Percentiles rank a stretch among this genome's conserved stretches.
Evolutionary conservation across 2,329 filamentous ascomycete genomes (phyloP).

Genomic region (Pseudocercospora fijiensis): DNA sequence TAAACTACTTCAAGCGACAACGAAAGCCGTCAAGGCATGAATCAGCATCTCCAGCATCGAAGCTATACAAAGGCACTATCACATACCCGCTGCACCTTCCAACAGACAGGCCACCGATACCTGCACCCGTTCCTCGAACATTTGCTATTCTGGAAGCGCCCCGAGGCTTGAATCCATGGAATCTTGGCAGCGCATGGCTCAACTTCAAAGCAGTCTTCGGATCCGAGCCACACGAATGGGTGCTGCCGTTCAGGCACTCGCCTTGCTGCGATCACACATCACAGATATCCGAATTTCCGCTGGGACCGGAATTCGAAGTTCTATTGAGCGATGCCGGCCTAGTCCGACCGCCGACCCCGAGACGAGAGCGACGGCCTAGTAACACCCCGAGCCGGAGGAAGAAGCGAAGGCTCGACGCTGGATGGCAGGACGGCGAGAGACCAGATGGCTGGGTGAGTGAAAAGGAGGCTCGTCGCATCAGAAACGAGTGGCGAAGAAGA

Average conservation of each 20-base stretch:
- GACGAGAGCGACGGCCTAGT: slow-evolving; percentile 16
- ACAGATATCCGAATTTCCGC: slow-evolving; percentile 36
- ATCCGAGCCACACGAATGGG: slow-evolving; percentile 67
- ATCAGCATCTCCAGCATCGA: slow-evolving; percentile 16
- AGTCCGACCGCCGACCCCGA: slow-evolving; percentile 21
- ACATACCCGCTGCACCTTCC: slow-evolving; percentile 57
- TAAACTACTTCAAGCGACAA: slow-evolving; percentile 34
- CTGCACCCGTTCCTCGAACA: slow-evolving; percentile 49
- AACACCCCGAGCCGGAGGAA: slow-evolving; percentile 19
- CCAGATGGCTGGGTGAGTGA: slow-evolving; percentile 37
- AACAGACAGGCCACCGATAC: slow-evolving; percentile 38
- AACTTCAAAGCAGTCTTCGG: slow-evolving; percentile 86
- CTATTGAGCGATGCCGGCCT: slow-evolving; percentile 36
- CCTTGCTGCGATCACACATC: slow-evolving; percentile 66
- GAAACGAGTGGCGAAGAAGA: slow-evolving; percentile 25
- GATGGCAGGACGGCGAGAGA: slow-evolving; percentile 39
- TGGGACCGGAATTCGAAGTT: slow-evolving; percentile 39
- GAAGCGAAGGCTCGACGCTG: slow-evolving; percentile 30
- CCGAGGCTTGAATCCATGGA: slow-evolving; percentile 80
- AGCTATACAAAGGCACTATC: slow-evolving; percentile 48
- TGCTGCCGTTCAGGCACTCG: slow-evolving; percentile 71
- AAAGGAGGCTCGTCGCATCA: slow-evolving; percentile 33
- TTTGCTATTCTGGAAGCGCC: slow-evolving; percentile 78
- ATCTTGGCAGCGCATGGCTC: slow-evolving; percentile 60
- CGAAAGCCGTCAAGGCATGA: slow-evolving; percentile 20